Percentiles rank a stretch among this genome's conserved stretches.
phyloP scores from a whole-genome alignment of 352 stramenopile genomes.

The Thalassiosira livingstoniorum region DNA sequence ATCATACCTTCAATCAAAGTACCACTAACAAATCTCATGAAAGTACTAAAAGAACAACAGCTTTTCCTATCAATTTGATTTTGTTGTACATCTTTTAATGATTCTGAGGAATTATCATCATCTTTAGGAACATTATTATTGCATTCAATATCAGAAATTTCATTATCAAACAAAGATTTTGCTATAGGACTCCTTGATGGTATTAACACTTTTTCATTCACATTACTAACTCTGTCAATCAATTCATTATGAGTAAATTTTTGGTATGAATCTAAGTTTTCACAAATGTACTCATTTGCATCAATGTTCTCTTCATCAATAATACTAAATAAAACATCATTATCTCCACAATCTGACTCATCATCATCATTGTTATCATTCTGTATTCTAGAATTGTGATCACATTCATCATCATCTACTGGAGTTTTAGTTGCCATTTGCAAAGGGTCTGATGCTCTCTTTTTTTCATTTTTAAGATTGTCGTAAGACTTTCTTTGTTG shows the following conservation, averaged over 20 bases:
- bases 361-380: not conserved
- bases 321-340: conserved; percentile 19
- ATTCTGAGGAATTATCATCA: not conserved
- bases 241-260: not conserved
- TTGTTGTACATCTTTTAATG: not conserved
- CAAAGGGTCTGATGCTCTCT: not conserved
- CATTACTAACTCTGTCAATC: not conserved
- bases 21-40: not conserved
- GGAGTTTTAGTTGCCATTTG: not conserved
- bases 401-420: not conserved
- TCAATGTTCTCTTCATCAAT: not conserved
- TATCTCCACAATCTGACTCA: not conserved
- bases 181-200: too few relatives aligned
- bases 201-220: not conserved
- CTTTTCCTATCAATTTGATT: conserved; percentile 3
- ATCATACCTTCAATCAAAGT: not conserved
- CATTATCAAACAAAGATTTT: not conserved
- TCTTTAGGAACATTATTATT: not conserved
- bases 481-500: too few relatives aligned
- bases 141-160: not conserved
- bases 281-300: not conserved
- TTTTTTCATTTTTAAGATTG: not conserved
- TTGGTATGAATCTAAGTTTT: not conserved
- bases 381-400: not conserved
- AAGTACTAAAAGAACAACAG: not conserved